phyloP scores from a whole-genome alignment of 2,329 filamentous ascomycete species.

The Triangularia verruculosa region DNA sequence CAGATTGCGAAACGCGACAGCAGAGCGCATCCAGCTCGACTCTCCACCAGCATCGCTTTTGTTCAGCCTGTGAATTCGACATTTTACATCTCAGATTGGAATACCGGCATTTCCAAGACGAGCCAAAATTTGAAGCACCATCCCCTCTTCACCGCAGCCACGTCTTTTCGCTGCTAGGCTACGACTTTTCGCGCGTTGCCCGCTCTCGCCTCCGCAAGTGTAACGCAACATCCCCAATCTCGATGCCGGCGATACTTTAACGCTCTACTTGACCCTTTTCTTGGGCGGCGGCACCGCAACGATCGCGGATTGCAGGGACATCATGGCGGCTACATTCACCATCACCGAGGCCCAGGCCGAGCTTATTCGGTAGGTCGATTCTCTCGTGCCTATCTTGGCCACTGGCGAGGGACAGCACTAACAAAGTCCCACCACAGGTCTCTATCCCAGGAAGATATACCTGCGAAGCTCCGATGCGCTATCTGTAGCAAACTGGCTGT shows the following conservation, averaged over 20 bases:
- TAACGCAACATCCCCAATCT: slow-evolving; percentile 1
- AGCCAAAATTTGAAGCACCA: neutral
- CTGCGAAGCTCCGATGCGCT: slow-evolving; percentile 93
- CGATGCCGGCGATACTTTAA: slow-evolving; percentile 11
- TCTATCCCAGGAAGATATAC: slow-evolving; percentile 77
- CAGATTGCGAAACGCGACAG: neutral
- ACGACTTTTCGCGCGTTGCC: neutral
- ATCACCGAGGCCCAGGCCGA: slow-evolving; percentile 54
- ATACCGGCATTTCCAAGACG: neutral
- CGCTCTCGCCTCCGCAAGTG: neutral
- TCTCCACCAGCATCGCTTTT: neutral
- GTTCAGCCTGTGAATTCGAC: neutral
- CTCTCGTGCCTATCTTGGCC: neutral
- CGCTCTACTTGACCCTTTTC: neutral
- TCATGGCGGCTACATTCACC: slow-evolving; percentile 29
- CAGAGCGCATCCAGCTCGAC: neutral
- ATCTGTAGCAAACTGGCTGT: slow-evolving; percentile 88
- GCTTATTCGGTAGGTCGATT: slow-evolving; percentile 50
- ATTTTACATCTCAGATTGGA: neutral
- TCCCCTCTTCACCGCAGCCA: neutral
- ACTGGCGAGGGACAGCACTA: neutral
- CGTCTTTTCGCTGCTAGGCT: neutral
- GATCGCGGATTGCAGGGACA: slow-evolving; percentile 15
- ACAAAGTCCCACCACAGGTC: slow-evolving; percentile 50
- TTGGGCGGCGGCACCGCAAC: slow-evolving; percentile 11